phyloP scores from a whole-genome alignment of 2,329 filamentous ascomycete species.

The Talaromyces verruculosus region DNA sequence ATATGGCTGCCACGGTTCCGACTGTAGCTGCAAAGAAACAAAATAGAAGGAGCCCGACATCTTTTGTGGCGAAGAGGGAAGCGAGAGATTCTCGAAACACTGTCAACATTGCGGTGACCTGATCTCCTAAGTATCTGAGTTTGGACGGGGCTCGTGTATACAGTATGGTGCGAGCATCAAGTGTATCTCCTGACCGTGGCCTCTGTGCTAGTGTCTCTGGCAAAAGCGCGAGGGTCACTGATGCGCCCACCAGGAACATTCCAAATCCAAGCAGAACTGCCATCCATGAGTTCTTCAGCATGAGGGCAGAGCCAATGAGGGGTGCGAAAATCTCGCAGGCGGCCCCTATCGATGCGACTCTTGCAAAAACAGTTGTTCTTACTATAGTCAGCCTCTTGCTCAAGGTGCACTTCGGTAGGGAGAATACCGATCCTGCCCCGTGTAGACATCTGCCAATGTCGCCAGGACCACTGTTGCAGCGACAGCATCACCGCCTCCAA shows the following conservation, averaged over 20 bases:
- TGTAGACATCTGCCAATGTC: constrained; percentile 19
- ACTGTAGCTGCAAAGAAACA: constrained; percentile 17
- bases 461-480: constrained; percentile 17
- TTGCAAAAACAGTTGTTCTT: constrained; percentile 18
- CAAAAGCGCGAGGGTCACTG: constrained; percentile 11
- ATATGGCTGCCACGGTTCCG: constrained; percentile 10
- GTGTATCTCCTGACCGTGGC: constrained; percentile 12
- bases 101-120: constrained; percentile 10
- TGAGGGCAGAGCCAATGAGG: constrained; percentile 11
- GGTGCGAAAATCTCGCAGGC: constrained; percentile 17
- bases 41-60: constrained; percentile 11
- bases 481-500: constrained; percentile 17
- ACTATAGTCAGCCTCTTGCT: constrained; percentile 10
- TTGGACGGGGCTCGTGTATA: constrained; percentile 1
- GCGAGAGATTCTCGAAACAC: constrained; percentile 12
- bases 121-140: constrained; percentile 6
- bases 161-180: constrained; percentile 1
- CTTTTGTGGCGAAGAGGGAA: constrained; percentile 12
- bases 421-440: constrained; percentile 15
- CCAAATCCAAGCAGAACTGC: constrained; percentile 14
- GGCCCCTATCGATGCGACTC: constrained; percentile 14
- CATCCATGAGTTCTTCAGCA: constrained; percentile 15
- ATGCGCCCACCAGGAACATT: constrained; percentile 12
- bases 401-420: neutral
- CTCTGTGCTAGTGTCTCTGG: constrained; percentile 15